These are phyloP conservation scores for Geranium rotundifolium DNA, from an alignment of 345 rosid genomes.

Conservation along the genomic window DNA sequence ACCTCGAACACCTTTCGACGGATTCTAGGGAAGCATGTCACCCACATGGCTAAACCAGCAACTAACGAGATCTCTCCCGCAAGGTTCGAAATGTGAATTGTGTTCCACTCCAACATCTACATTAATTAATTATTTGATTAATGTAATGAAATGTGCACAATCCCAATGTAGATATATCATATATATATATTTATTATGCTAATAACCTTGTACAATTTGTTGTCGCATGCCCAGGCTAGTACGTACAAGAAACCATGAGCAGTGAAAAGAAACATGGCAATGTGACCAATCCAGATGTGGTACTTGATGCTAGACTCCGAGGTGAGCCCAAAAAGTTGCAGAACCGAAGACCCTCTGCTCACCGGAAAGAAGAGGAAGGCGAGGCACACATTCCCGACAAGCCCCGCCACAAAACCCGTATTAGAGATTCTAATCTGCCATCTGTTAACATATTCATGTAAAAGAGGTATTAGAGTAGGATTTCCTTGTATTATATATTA, in stretches of 20 bases:
- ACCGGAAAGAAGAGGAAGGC: conserved; percentile 72
- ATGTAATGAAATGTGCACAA: too few relatives aligned
- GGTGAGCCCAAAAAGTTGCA: conserved; percentile 52
- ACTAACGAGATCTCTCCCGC: conserved; percentile 4
- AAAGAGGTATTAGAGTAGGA: too few relatives aligned
- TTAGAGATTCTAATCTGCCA: conserved; percentile 42
- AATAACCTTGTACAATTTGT: background rate
- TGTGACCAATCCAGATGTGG: conserved; percentile 83
- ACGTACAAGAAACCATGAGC: conserved; percentile 55
- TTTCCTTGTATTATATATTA: too few relatives aligned
- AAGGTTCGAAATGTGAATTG: background rate
- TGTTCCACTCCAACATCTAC: conserved; percentile 2
- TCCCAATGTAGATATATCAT: too few relatives aligned
- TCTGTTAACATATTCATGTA: conserved; percentile 16
- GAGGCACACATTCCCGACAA: conserved; percentile 54
- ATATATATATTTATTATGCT: too few relatives aligned
- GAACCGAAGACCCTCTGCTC: conserved; percentile 65
- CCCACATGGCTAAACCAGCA: background rate
- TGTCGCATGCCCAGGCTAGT: conserved; percentile 22
- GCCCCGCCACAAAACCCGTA: conserved; percentile 28
- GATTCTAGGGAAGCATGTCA: background rate
- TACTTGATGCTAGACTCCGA: conserved; percentile 84
- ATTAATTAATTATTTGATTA: too few relatives aligned
- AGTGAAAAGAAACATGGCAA: conserved; percentile 48
- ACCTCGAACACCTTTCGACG: background rate